Base-by-base conservation (phyloP, 169 alveolate species). In the Plasmodium fragile region DNA sequence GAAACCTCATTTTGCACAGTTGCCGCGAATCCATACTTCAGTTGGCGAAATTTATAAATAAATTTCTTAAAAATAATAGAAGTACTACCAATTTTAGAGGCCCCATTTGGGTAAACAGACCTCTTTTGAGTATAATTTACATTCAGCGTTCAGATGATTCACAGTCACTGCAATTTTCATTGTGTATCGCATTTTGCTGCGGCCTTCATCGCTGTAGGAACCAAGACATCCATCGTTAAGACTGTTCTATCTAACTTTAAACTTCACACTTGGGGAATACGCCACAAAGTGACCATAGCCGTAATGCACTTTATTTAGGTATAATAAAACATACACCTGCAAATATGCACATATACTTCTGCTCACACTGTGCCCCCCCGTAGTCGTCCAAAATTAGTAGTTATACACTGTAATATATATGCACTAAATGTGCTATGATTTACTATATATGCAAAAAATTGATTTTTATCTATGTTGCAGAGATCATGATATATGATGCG, bases 141-240 rank as follows among this genome's bases (percentile, higher is more conserved):
- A 89, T 89, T 89, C 94, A 89, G 90, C 91, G 2, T 78, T 89
- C 82, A 16, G 75, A 65, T n/a, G 94, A 89, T 89, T 89, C 82
- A 65, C 81, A 89, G 81, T 6, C 16, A 3, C 28, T 55, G 90
- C 90, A 79, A 59, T 65, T 36, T 80, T 78, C 90, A 89, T 80
- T 78, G 91, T 72, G 0, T 89, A 89, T 89, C 91, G 94, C 34
- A 65, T 43, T 78, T 89, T 65, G 91, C 90, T 89, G 39, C 94
- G 91, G 94, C 82, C 94, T 78, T 89, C 91, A 89, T 89, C 94
- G 94, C 94, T 59, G 78, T 89, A 80, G 90, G 94, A 89, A 89
- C 94, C 90, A 72, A 89, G 91, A 89, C 91, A 89, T 89, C 94
- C 94, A 78, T 89, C 90, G 90, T 78, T 89, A 80, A 89, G 81